phyloP scores from a whole-genome alignment of 345 rosid species.

The Litchi chinensis region DNA sequence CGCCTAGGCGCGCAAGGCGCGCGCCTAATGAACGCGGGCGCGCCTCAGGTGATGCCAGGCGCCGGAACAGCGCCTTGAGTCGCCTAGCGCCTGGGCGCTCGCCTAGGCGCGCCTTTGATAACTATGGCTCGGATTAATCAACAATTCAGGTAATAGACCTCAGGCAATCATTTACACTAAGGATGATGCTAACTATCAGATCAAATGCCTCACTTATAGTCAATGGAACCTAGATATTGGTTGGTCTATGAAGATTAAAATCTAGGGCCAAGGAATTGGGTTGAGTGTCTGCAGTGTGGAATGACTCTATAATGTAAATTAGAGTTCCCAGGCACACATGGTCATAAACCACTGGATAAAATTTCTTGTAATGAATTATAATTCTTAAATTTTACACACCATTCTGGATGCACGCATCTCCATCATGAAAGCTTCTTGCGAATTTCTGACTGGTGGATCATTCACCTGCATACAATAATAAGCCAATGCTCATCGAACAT shows the following conservation, averaged over 20 bases:
- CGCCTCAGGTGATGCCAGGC: too few species aligned
- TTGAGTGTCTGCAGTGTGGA: neutral
- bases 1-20: too few species aligned
- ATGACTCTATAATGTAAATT: neutral
- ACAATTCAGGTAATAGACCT: neutral
- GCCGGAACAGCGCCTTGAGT: too few species aligned
- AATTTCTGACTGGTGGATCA: constrained; percentile 76
- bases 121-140: neutral
- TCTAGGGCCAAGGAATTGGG: neutral
- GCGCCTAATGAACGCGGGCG: too few species aligned
- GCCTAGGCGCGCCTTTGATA: too few species aligned
- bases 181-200: neutral
- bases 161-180: neutral
- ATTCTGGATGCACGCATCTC: constrained; percentile 95
- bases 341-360: neutral
- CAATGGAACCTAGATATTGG: neutral
- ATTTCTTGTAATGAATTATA: neutral
- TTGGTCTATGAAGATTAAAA: neutral
- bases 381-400: constrained; percentile 38
- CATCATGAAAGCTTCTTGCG: constrained; percentile 93
- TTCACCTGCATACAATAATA: constrained; percentile 51
- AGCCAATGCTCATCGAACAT: neutral
- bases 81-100: too few species aligned
- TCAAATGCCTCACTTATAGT: neutral
- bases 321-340: neutral